phyloP scores from a whole-genome alignment of 2,329 filamentous ascomycete genomes.

The Emmonsiellopsis sp. region DNA sequence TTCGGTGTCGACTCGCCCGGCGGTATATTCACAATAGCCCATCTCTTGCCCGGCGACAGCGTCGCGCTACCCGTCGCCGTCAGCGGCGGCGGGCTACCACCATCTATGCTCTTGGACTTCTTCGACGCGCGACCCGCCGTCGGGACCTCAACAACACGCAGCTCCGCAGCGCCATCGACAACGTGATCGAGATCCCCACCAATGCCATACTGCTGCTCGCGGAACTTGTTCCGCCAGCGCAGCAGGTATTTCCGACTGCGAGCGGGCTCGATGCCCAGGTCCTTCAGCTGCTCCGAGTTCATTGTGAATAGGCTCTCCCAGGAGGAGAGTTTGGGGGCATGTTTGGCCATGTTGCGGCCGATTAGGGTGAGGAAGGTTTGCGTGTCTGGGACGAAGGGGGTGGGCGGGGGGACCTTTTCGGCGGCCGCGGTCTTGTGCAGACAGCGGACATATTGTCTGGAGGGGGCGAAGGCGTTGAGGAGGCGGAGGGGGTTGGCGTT shows the following conservation, averaged over 20 bases:
- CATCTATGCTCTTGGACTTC: too few relatives aligned
- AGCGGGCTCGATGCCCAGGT: slow-evolving; percentile 78
- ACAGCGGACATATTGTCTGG: slow-evolving; percentile 27
- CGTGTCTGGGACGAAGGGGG: slow-evolving; percentile 77
- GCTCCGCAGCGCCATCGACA: slow-evolving; percentile 48
- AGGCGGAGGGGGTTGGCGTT: slow-evolving; percentile 5
- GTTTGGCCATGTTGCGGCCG: slow-evolving; percentile 72
- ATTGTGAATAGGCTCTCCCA: slow-evolving; percentile 88
- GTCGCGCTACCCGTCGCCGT: slow-evolving; percentile 32
- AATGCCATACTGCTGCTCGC: slow-evolving; percentile 64
- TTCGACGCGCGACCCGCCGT: neutral
- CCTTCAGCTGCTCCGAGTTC: slow-evolving; percentile 64
- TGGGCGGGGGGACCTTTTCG: slow-evolving; percentile 56
- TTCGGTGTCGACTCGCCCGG: slow-evolving; percentile 48
- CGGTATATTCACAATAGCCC: slow-evolving; percentile 51
- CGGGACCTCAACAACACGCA: slow-evolving; percentile 48
- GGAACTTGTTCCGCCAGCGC: slow-evolving; percentile 78
- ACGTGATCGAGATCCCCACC: slow-evolving; percentile 76
- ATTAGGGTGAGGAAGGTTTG: slow-evolving; percentile 82
- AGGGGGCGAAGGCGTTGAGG: slow-evolving; percentile 14
- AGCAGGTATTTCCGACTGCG: slow-evolving; percentile 75
- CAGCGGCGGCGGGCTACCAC: neutral
- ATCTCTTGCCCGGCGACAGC: slow-evolving; percentile 45
- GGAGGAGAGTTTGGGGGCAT: slow-evolving; percentile 75
- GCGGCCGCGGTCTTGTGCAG: slow-evolving; percentile 32